These are phyloP conservation scores for Spongispora temasekensis DNA, from an alignment of 1,284 basidiomycete genomes.

Conservation along the genomic window DNA sequence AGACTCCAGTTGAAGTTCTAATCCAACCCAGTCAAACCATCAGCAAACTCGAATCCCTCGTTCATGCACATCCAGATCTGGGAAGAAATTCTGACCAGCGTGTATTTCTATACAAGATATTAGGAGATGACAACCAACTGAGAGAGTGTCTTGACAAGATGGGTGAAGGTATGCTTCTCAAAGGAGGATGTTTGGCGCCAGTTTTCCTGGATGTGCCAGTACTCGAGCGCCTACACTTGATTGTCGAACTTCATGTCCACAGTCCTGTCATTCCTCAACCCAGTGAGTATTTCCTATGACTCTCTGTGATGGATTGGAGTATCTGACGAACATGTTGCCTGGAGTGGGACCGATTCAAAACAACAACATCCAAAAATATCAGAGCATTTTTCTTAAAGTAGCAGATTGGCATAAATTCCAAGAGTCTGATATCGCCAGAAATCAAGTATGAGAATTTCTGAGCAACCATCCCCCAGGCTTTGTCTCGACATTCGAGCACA, in stretches of 20 bases:
- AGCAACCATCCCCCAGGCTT: neutral
- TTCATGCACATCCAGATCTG: neutral
- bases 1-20: too few species aligned
- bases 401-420: neutral
- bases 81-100: neutral
- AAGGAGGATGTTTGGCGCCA: neutral
- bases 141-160: neutral
- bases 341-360: neutral
- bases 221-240: neutral
- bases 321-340: neutral
- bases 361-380: neutral
- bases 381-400: neutral
- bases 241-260: neutral
- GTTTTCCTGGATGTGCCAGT: neutral
- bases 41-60: neutral
- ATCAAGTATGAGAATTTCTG: neutral
- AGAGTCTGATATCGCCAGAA: neutral
- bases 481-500: neutral
- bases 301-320: neutral
- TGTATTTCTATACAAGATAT: neutral
- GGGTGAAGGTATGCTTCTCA: neutral
- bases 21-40: neutral
- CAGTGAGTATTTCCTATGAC: neutral
- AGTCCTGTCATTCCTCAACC: too few species aligned
- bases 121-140: neutral